A percentile compares a stretch with the other conserved stretches of the same genome.
These are phyloP conservation scores for Avena eriantha DNA, from an alignment of 176 grass and related monocot species.

Conservation along the genomic window DNA sequence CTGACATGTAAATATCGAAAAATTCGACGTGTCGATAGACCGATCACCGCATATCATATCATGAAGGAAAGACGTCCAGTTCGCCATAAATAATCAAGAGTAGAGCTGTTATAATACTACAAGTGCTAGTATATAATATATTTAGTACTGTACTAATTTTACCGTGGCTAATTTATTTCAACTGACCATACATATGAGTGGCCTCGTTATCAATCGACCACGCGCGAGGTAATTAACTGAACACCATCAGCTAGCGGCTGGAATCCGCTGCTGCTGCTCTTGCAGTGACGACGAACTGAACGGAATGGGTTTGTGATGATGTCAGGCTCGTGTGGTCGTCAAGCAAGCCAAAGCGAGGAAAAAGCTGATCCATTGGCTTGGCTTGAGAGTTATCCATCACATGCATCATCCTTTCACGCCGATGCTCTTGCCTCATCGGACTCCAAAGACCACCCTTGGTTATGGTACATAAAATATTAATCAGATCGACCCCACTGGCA, in stretches of 20 bases:
- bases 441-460: constrained; percentile 17
- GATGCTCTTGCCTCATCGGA: constrained; percentile 5
- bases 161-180: too few species aligned
- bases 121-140: background rate
- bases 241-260: background rate
- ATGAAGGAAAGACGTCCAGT: background rate
- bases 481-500: background rate
- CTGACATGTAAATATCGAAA: background rate
- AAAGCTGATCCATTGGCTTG: constrained; percentile 15
- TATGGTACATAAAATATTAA: background rate
- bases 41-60: background rate
- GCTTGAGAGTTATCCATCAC: constrained; percentile 40
- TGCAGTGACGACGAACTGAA: background rate
- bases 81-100: background rate
- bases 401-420: background rate
- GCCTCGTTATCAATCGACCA: too few species aligned
- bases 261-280: background rate
- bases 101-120: background rate
- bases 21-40: background rate
- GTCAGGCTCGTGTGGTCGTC: constrained; percentile 23
- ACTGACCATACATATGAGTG: too few species aligned
- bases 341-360: constrained; percentile 7
- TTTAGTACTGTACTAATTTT: too few species aligned
- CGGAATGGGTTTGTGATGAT: background rate
- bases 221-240: too few species aligned